Base-by-base conservation (phyloP, 2,329 filamentous ascomycete genomes). In the Sporothrix brasiliensis region DNA sequence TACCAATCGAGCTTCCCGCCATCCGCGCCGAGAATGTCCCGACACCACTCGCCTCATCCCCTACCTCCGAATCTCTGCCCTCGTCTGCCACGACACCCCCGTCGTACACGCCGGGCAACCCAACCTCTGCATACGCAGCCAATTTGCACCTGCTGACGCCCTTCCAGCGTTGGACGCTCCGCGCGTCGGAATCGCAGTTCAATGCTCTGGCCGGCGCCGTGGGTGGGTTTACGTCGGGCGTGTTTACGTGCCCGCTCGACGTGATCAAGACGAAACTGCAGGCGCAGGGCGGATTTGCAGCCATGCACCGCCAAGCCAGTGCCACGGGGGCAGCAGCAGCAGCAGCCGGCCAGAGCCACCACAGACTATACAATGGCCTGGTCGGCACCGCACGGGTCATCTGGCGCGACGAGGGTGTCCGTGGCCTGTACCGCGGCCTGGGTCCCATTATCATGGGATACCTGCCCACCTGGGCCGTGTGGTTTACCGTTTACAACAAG, bases 191-290 rank as follows among this genome's bases (percentile, higher is more conserved):
- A 73, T 83, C 86, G 24, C 86, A 88, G 73, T 89, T 98, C 79
- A 92, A 96, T 79, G 92, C 93, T 73, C 84, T 97, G 70, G 91
- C 93, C 56, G 95, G 95, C 70, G 94, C 94, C 65, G 85, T 92
- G 71, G 94, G 94, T 67, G 95, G 95, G 66, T 92, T 98, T 77
- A 93, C 93, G 27, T 97, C 94, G 9, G 95, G 95, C 67, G 88
- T 99, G 70, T 92, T 97, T 74, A 98, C 94, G 68, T 99, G 95
- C 79, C 95, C 95, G 54, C 89, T 99, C 75, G 95, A 99, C 84
- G 95, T 99, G 73, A 98, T 99, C 81, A 99, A 99, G 84, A 99
- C 95, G 58, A 98, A 97, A 81, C 82, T 99, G 72, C 95, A 99
- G 80, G 94, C 94, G 19, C 95, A 98, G 79, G 94, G 94, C 73